Conservation (phyloP, 169 alveolate species). For the Plasmodium fragile region DNA sequence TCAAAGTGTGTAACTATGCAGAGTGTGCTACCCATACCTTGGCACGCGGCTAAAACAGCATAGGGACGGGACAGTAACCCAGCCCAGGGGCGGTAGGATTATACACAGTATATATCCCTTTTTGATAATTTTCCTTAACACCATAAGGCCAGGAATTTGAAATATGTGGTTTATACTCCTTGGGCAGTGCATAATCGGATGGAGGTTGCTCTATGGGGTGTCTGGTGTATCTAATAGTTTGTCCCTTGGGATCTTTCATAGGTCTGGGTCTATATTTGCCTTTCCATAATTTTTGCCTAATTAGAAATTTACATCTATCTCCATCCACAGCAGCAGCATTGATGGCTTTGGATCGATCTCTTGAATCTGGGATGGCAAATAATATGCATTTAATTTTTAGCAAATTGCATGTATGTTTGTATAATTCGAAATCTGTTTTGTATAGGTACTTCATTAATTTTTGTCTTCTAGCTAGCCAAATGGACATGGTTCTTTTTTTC, state of each 20-base stretch:
- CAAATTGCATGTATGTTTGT: conserved; percentile 86
- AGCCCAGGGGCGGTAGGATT: conserved; percentile 89
- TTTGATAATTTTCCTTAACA: conserved; percentile 81
- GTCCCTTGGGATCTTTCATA: conserved; percentile 85
- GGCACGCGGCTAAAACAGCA: conserved; percentile 74
- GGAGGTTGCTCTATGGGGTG: conserved; percentile 91
- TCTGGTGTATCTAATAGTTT: conserved; percentile 87
- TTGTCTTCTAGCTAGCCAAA: conserved; percentile 86
- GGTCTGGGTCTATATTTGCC: conserved; percentile 87
- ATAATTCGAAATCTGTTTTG: conserved; percentile 86
- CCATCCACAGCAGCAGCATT: conserved; percentile 90
- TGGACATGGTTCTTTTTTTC: conserved; percentile 88
- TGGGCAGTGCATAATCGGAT: conserved; percentile 79
- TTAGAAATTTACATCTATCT: conserved; percentile 89
- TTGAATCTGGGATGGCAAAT: conserved; percentile 90
- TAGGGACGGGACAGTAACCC: conserved; percentile 89
- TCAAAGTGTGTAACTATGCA: background rate
- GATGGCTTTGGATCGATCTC: conserved; percentile 88
- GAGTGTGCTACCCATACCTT: background rate
- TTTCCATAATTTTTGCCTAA: conserved; percentile 90
- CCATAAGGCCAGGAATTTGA: conserved; percentile 88
- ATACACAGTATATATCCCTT: conserved; percentile 84
- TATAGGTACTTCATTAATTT: conserved; percentile 88
- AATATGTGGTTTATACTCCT: conserved; percentile 81
- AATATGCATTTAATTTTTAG: conserved; percentile 87